Evolutionary conservation across 257 asterid genomes (phyloP).

Genomic region (Nicotiana attenuata): DNA sequence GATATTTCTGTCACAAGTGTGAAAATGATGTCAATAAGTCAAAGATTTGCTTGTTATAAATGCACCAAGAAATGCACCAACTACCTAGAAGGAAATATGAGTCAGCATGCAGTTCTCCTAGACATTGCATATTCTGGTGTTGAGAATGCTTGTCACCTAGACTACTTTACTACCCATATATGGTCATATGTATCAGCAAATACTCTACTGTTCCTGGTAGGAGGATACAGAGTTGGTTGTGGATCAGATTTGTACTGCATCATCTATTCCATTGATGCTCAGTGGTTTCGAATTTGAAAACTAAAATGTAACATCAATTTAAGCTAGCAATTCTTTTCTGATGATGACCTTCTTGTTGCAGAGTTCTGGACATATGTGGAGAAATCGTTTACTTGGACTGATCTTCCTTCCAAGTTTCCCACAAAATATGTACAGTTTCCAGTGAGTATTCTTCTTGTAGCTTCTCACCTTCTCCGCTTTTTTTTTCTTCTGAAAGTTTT

Average conservation of each 20-base stretch:
- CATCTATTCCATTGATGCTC: neutral
- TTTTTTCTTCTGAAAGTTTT: neutral
- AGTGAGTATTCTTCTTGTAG: slow-evolving; percentile 37
- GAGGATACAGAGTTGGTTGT: neutral
- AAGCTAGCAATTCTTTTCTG: neutral
- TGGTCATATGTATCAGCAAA: neutral
- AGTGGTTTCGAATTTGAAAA: neutral
- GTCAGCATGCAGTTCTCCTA: neutral
- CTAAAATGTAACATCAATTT: neutral
- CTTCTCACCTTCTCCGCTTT: neutral
- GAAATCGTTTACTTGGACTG: slow-evolving; percentile 97
- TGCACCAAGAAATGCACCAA: neutral
- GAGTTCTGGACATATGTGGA: slow-evolving; percentile 97
- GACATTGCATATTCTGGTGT: neutral
- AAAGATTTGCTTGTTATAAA: neutral
- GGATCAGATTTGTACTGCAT: neutral
- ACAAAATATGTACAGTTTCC: slow-evolving; percentile 98
- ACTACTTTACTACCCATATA: neutral
- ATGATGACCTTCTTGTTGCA: slow-evolving; percentile 29
- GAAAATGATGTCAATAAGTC: neutral
- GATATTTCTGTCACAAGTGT: neutral
- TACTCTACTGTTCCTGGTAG: neutral
- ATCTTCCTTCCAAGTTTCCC: slow-evolving; percentile 94
- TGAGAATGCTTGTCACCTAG: neutral
- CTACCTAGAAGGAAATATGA: neutral